Conservation (phyloP, 305 asterid genomes). For the Fraxinus paxiana region DNA sequence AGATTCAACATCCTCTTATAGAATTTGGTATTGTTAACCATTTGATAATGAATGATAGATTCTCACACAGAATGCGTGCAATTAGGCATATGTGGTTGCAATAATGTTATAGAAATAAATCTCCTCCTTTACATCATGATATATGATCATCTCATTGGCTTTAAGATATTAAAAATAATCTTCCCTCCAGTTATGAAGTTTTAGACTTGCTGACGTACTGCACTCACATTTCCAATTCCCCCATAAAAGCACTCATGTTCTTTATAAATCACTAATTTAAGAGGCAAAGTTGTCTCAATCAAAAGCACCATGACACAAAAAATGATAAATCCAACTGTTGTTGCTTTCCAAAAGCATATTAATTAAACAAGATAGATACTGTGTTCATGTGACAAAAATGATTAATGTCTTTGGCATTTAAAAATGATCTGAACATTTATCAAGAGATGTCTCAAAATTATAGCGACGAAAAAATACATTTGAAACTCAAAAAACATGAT, state of each 20-base stretch:
- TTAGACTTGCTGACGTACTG: neutral
- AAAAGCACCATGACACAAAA: neutral
- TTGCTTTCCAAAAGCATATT: neutral
- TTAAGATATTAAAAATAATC: neutral
- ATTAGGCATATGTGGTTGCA: neutral
- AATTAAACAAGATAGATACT: neutral
- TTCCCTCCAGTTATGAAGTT: slow-evolving; percentile 2
- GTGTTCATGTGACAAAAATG: slow-evolving; percentile 5
- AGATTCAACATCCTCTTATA: neutral
- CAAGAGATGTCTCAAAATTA: slow-evolving; percentile 14
- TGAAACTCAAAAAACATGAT: slow-evolving; percentile 14
- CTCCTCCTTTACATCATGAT: slow-evolving; percentile 3
- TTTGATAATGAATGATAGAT: neutral
- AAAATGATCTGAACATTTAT: neutral
- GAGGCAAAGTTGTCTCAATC: slow-evolving; percentile 13
- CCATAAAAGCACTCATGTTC: neutral
- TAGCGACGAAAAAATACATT: slow-evolving; percentile 8
- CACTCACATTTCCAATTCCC: neutral
- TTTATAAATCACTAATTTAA: slow-evolving; percentile 8
- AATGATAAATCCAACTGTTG: neutral
- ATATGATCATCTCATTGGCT: neutral
- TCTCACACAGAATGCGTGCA: slow-evolving; percentile 1
- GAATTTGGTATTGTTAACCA: neutral
- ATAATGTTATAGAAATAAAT: neutral
- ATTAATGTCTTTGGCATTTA: neutral